A percentile compares a stretch with the other conserved stretches of the same genome.
phyloP scores from a whole-genome alignment of 805 yeast genomes.

The Pichia ethanolica region DNA sequence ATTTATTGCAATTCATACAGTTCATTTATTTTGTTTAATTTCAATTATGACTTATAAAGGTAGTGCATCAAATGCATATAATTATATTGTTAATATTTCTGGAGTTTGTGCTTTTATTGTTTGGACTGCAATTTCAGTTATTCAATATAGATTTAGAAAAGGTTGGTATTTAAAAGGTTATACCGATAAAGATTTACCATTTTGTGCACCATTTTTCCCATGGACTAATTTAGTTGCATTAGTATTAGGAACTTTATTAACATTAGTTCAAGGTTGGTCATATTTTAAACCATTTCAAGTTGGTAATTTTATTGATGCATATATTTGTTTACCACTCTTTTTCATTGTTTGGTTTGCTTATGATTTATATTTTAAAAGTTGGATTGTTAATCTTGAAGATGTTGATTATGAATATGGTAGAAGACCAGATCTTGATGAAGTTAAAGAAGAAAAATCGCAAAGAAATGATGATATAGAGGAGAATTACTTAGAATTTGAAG shows the following conservation, averaged over 20 bases:
- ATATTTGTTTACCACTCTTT: constrained; percentile 55
- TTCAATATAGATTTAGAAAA: constrained; percentile 49
- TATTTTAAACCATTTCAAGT: constrained; percentile 52
- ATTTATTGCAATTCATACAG: constrained; percentile 45
- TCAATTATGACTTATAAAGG: constrained; percentile 50
- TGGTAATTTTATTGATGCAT: constrained; percentile 51
- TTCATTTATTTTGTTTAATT: constrained; percentile 49
- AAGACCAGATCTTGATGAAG: constrained; percentile 28
- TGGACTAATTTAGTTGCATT: constrained; percentile 42
- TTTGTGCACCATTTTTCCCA: constrained; percentile 45
- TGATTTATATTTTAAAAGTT: constrained; percentile 15
- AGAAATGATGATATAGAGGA: too few relatives aligned
- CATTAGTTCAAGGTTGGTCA: constrained; percentile 61
- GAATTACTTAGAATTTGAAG: too few relatives aligned
- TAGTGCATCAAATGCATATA: constrained; percentile 54
- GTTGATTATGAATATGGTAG: constrained; percentile 48
- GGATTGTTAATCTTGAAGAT: constrained; percentile 31
- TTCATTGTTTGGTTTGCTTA: constrained; percentile 30
- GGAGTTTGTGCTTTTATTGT: constrained; percentile 64
- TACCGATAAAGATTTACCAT: constrained; percentile 43
- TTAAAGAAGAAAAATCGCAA: too few relatives aligned
- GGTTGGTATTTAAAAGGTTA: constrained; percentile 39
- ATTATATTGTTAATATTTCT: constrained; percentile 51
- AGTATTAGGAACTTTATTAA: constrained; percentile 42
- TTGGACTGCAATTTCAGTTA: constrained; percentile 53